Evolutionary conservation across 2,329 filamentous ascomycete species (phyloP).

Genomic region (Aspergillus quadrilineatus): DNA sequence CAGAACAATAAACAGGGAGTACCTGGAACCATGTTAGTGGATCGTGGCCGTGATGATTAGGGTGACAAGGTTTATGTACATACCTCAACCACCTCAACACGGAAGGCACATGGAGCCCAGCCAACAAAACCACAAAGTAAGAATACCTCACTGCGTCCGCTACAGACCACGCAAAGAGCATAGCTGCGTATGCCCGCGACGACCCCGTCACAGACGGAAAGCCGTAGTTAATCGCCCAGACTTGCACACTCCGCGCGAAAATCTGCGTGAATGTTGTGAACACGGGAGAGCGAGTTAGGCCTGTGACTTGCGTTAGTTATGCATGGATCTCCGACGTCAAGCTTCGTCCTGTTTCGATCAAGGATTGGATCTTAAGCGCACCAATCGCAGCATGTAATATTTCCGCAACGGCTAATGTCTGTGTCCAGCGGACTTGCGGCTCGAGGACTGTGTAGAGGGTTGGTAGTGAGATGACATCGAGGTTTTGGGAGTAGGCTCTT

Average conservation of each 20-base stretch:
- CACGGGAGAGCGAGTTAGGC: constrained; percentile 29
- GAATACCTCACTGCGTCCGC: constrained; percentile 29
- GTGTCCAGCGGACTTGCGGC: constrained; percentile 26
- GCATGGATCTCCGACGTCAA: neutral
- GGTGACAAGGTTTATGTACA: neutral
- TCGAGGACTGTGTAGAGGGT: constrained; percentile 24
- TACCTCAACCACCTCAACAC: constrained; percentile 28
- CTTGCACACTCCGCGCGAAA: constrained; percentile 32
- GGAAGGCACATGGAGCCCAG: constrained; percentile 15
- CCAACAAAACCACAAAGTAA: constrained; percentile 27
- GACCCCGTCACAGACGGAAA: constrained; percentile 21
- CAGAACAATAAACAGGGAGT: constrained; percentile 29
- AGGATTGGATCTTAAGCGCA: constrained; percentile 4
- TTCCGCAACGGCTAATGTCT: constrained; percentile 28
- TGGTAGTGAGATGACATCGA: neutral
- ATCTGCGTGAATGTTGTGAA: constrained; percentile 33
- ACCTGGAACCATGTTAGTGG: constrained; percentile 16
- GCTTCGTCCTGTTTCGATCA: neutral
- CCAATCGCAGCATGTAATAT: constrained; percentile 28
- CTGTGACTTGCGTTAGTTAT: constrained; percentile 15
- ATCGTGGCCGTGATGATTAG: too few relatives aligned
- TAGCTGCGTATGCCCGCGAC: constrained; percentile 23
- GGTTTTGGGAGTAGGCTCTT: constrained; percentile 5
- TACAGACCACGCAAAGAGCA: constrained; percentile 30
- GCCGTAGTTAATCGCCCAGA: constrained; percentile 32